These are phyloP conservation scores for Ormosia semicastrata DNA, from an alignment of 306 rosid species.

Conservation along the genomic window DNA sequence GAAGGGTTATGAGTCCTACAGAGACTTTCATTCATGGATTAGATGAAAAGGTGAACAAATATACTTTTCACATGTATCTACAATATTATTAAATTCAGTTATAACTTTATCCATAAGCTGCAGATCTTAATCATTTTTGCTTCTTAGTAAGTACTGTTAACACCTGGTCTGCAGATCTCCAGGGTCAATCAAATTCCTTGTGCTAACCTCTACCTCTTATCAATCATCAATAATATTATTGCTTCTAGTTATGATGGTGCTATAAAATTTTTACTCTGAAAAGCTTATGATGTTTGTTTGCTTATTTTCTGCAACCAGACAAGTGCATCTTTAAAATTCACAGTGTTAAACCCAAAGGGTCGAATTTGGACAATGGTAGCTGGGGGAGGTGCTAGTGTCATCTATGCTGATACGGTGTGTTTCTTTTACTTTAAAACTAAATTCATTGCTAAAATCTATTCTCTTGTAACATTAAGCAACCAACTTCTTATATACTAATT, in stretches of 20 bases:
- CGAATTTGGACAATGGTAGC: slow-evolving; percentile 99
- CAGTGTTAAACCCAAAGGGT: slow-evolving; percentile 82
- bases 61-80: slow-evolving; percentile 10
- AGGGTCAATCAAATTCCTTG: background rate
- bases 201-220: background rate
- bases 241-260: background rate
- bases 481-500: background rate
- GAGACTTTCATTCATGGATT: slow-evolving; percentile 84
- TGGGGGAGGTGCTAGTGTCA: slow-evolving; percentile 99
- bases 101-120: background rate
- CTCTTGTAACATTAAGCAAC: background rate
- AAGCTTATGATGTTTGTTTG: slow-evolving; percentile 16
- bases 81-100: background rate
- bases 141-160: background rate
- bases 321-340: slow-evolving; percentile 94
- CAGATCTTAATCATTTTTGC: background rate
- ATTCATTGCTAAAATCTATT: slow-evolving; percentile 14
- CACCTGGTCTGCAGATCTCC: background rate
- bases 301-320: slow-evolving; percentile 57
- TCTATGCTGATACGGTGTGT: slow-evolving; percentile 87
- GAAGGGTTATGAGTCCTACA: slow-evolving; percentile 89
- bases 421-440: slow-evolving; percentile 18
- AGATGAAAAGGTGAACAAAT: slow-evolving; percentile 77
- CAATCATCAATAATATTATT: background rate
- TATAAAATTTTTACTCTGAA: background rate